Evolutionary conservation across 2,329 filamentous ascomycete genomes (phyloP), one percentile per base, ranked within the genome.

Genomic region (Trichoderma lentiforme): DNA sequence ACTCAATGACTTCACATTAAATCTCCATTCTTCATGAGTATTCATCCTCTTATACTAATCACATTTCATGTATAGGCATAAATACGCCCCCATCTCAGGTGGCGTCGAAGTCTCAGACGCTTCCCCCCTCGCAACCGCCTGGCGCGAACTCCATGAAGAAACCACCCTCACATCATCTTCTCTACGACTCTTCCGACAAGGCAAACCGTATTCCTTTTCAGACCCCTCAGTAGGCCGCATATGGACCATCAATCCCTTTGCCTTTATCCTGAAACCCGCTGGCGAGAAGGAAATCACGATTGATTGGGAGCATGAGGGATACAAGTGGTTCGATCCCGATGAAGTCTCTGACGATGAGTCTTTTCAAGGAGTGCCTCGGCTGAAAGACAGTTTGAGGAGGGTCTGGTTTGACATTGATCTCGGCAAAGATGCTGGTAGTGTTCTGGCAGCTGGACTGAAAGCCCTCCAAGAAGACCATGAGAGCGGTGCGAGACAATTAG

Each of bases 211-310:
- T 75, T 81, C 82, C 1, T 90, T 92, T 73, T 75, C 76, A 6
- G 90, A 92, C 74, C 76, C 82, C 4, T 81, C 81, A 0, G 79
- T 90, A 15, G 82, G 84, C 24, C 86, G 88, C 28, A 82, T 87
- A 76, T 92, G 90, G 90, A 89, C 83, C 6, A 84, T 92, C 62
- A 83, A 90, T 73, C 89, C 90, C 0, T 92, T 92, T 74, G 86
- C 84, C 0, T 92, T 88, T 77, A 79, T 83, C 8, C 81, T 91
- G 30, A 86, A 81, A 8, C 73, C 78, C 9, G 5, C 9, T 4
- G 80, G 81, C 3, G 84, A 86, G 70, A 77, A 82, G 12, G 82
- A 81, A 6, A 88, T 92, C 70, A 76, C 78, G 3, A 84, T 88
- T 32, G 87, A 92, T 77, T 90, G 87, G 87, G 90, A 92, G 78